phyloP scores from a whole-genome alignment of 2,329 filamentous ascomycete species.

The Trichoderma asperellum region DNA sequence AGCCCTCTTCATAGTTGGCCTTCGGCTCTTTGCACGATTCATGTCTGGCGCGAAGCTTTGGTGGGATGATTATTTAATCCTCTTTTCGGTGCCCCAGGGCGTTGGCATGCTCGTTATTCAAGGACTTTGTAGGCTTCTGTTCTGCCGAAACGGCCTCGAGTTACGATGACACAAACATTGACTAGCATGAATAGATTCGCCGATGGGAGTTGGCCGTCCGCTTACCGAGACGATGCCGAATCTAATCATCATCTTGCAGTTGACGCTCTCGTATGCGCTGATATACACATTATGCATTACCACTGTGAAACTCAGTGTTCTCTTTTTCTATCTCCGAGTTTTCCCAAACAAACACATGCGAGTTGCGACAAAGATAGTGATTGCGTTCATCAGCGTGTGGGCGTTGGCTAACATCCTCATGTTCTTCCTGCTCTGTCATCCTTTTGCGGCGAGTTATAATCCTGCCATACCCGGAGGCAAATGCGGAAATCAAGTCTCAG shows the following conservation, averaged over 20 bases:
- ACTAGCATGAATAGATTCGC: conserved; percentile 29
- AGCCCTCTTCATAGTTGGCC: conserved; percentile 34
- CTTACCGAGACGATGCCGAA: conserved; percentile 35
- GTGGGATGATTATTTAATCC: conserved; percentile 46
- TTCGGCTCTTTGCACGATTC: conserved; percentile 38
- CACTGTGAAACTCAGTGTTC: conserved; percentile 47
- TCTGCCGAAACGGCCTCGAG: not conserved
- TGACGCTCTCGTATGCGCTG: conserved; percentile 46
- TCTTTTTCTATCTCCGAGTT: conserved; percentile 50
- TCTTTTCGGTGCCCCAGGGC: conserved; percentile 40
- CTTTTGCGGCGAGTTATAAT: conserved; percentile 36
- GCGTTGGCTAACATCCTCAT: conserved; percentile 34
- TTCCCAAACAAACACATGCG: conserved; percentile 42
- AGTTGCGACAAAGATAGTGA: conserved; percentile 37
- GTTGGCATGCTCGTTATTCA: conserved; percentile 39
- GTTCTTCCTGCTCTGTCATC: conserved; percentile 37
- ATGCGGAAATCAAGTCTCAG: conserved; percentile 44
- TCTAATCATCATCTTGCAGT: conserved; percentile 33
- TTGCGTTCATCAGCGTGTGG: conserved; percentile 40
- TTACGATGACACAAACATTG: not conserved
- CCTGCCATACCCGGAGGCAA: conserved; percentile 35
- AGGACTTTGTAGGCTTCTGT: conserved; percentile 37
- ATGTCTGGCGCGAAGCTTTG: conserved; percentile 38
- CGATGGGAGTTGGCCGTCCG: conserved; percentile 37
- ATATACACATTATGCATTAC: conserved; percentile 43